phyloP scores from a whole-genome alignment of 257 asterid species.

The Galeopsis tetrahit region DNA sequence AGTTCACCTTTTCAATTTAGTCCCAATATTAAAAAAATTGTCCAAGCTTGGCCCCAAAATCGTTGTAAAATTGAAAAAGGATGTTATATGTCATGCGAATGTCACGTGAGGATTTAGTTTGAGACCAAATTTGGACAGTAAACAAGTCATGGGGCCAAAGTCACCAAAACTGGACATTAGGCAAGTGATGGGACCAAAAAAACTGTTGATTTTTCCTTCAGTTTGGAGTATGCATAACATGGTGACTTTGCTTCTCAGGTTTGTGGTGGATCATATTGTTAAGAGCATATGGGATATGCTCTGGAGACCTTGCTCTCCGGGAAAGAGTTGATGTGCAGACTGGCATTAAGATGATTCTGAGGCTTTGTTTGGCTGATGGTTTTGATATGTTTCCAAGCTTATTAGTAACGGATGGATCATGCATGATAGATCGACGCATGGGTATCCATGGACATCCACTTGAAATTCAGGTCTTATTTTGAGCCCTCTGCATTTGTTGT shows the following conservation, averaged over 20 bases:
- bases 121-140: too few species aligned
- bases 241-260: conserved; percentile 45
- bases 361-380: conserved; percentile 77
- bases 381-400: conserved; percentile 81
- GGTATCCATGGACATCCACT: conserved; percentile 83
- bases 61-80: too few species aligned
- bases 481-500: conserved; percentile 65
- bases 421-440: conserved; percentile 92
- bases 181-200: too few species aligned
- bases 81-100: too few species aligned
- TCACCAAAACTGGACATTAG: too few species aligned
- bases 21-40: too few species aligned
- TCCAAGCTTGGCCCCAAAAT: too few species aligned
- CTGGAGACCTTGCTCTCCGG: conserved; percentile 73
- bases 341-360: conserved; percentile 77
- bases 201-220: conserved; percentile 42
- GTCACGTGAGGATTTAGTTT: too few species aligned
- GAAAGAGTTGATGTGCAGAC: conserved; percentile 80
- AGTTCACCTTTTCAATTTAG: too few species aligned
- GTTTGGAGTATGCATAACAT: conserved; percentile 85
- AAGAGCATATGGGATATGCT: conserved; percentile 77
- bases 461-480: conserved; percentile 68
- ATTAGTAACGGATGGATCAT: conserved; percentile 78
- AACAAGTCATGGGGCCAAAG: too few species aligned
- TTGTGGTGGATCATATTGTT: conserved; percentile 82